These are phyloP conservation scores for Porodaedalea pini DNA, from an alignment of 1,284 basidiomycete species.

Conservation along the genomic window DNA sequence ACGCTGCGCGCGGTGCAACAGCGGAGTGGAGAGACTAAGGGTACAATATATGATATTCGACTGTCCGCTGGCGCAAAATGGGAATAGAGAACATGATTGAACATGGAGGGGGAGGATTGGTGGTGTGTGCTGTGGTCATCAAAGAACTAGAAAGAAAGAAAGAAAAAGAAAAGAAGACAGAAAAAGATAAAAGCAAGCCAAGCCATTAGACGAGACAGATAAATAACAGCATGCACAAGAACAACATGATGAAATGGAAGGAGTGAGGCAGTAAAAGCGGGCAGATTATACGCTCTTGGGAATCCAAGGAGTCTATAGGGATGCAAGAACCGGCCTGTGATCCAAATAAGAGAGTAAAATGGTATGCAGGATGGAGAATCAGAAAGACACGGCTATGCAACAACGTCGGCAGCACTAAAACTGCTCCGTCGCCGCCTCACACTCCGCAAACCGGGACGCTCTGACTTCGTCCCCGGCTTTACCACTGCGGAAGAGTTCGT, in stretches of 20 bases:
- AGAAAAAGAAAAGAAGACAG: constrained; percentile 8
- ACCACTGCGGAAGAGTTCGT: constrained; percentile 66
- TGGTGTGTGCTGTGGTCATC: constrained; percentile 1
- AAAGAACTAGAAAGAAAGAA: constrained; percentile 4
- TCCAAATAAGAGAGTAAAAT: constrained; percentile 12
- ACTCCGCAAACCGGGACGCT: constrained; percentile 64
- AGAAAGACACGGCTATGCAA: constrained; percentile 45
- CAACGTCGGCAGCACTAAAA: constrained; percentile 77
- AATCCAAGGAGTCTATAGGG: constrained; percentile 16
- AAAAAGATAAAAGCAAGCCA: too few species aligned
- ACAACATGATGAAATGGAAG: constrained; percentile 11
- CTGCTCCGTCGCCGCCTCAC: constrained; percentile 74
- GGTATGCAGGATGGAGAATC: neutral
- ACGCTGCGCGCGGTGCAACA: neutral
- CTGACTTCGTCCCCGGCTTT: constrained; percentile 61
- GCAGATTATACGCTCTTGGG: too few species aligned
- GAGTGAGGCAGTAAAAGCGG: constrained; percentile 6
- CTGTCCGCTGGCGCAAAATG: constrained; percentile 1
- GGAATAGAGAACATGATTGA: constrained; percentile 4
- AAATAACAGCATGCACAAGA: constrained; percentile 1
- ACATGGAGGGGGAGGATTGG: constrained; percentile 2
- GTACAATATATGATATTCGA: constrained; percentile 11
- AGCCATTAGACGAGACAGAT: too few species aligned
- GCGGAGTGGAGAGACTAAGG: constrained; percentile 1
- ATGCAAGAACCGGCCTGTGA: constrained; percentile 17